Base-by-base conservation (phyloP, 2,329 filamentous ascomycete genomes). In the Clonostachys chloroleuca region DNA sequence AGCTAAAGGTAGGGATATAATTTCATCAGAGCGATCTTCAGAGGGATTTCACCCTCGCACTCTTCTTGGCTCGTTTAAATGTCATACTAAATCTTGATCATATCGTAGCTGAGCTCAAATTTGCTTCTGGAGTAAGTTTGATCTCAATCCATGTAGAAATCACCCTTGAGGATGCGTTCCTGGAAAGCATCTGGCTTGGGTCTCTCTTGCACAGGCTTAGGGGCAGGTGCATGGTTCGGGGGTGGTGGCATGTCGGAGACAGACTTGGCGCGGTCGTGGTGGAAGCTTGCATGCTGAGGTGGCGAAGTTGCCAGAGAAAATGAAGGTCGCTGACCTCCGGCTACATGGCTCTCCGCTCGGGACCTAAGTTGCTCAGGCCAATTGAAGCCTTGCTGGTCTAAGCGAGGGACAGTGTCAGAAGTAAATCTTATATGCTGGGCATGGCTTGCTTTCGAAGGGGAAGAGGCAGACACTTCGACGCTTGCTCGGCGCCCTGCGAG, bases 361-460 rank as follows among this genome's bases (percentile, higher is more conserved):
- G 85, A 87, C 68, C 91, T 89, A 77, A 96, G 83, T 74, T 95
- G 92, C 75, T 96, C 92, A 64, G 90, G 89, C 87, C 92, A 96
- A 72, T 95, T 95, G 80, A 95, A 96, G 67, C 89, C 89, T 78
- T 66, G 63, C 61, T 94, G 90, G 78, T 89, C 87, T 92, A 81
- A 71, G 69, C 77, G 80, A 66, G 70, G 68, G 54, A 70, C 71
- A 70, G 71, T 73, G 83, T 87, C 80, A 87, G 84, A 83, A 79
- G 73, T 67, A 67, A 75, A 71, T 83, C 63, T 70, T 64, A 72
- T 65, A 66, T 67, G 61, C 65, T 75, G 74, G 74, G 69, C 70
- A 67, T 69, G 75, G 78, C 79, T 82, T 81, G 78, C 76, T 74
- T 80, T 78, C 66, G 67, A 62, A 53, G 62, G 53, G 53, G 63